phyloP scores from a whole-genome alignment of 345 rosid species.

The Rhodamnia rubescens region DNA sequence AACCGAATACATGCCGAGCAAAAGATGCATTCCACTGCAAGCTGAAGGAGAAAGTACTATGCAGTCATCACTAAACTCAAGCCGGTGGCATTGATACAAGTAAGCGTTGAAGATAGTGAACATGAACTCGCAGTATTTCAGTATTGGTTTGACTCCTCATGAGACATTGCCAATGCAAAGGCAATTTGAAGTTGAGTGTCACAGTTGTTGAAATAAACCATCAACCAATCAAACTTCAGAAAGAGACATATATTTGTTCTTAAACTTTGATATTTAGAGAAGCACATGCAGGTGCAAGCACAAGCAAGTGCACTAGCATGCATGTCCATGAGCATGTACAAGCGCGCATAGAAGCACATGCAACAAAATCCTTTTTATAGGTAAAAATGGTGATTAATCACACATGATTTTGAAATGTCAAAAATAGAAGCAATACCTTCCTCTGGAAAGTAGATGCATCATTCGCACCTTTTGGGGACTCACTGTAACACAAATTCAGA shows the following conservation, averaged over 20 bases:
- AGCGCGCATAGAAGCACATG: neutral
- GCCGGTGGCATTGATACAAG: neutral
- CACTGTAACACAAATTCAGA: conserved; percentile 40
- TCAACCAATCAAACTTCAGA: neutral
- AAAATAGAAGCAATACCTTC: conserved; percentile 40
- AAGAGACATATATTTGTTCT: neutral
- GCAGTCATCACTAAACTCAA: neutral
- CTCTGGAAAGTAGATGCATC: conserved; percentile 98
- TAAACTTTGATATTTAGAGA: neutral
- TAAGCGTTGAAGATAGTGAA: neutral
- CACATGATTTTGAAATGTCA: neutral
- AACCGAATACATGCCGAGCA: conserved; percentile 99
- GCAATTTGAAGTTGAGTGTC: neutral
- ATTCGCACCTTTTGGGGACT: conserved; percentile 94
- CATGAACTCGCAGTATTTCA: neutral
- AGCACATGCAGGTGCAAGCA: neutral
- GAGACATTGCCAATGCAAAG: neutral
- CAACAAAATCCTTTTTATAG: neutral
- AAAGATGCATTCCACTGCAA: conserved; percentile 99
- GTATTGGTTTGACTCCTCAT: neutral
- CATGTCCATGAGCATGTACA: neutral
- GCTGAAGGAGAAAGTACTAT: conserved; percentile 28
- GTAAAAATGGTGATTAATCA: neutral
- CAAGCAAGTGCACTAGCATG: neutral
- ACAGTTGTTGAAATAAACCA: neutral